A percentile compares a stretch with the other conserved stretches of the same genome.
phyloP scores from a whole-genome alignment of 441 rosid genomes.

The Isatis lusitanica region DNA sequence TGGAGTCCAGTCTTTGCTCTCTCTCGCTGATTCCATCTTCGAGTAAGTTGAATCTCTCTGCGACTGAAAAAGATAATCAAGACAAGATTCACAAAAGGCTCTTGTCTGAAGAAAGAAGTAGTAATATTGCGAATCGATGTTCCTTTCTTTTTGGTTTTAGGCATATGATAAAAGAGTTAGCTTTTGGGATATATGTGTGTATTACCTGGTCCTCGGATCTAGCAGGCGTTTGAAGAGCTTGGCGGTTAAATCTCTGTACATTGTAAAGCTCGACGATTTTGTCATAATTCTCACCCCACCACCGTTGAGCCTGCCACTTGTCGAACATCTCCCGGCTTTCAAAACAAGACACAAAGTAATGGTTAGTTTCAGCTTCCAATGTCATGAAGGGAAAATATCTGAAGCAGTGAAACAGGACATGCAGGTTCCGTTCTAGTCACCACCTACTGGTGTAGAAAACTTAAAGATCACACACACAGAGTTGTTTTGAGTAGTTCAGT shows the following conservation, averaged over 20 bases:
- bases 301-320: conserved; percentile 97
- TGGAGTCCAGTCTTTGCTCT: conserved; percentile 74
- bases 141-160: neutral
- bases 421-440: neutral
- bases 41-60: conserved; percentile 87
- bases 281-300: conserved; percentile 99
- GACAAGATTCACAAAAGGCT: neutral
- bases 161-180: neutral
- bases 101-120: neutral
- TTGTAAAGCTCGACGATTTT: conserved; percentile 97
- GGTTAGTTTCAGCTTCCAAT: neutral
- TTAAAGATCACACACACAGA: conserved; percentile 1
- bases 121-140: neutral
- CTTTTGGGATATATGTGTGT: neutral
- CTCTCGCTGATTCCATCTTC: conserved; percentile 72
- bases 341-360: conserved; percentile 15
- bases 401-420: neutral
- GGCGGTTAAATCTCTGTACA: conserved; percentile 95
- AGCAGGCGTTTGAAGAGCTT: conserved; percentile 88
- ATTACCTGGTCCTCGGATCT: conserved; percentile 91
- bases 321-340: conserved; percentile 94
- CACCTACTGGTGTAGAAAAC: neutral
- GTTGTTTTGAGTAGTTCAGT: conserved; percentile 5
- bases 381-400: neutral
- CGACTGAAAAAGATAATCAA: conserved; percentile 24